Evolutionary conservation across 805 yeast species (phyloP), one percentile per base, ranked within the genome.

Genomic region (Soucietia sequanensis): DNA sequence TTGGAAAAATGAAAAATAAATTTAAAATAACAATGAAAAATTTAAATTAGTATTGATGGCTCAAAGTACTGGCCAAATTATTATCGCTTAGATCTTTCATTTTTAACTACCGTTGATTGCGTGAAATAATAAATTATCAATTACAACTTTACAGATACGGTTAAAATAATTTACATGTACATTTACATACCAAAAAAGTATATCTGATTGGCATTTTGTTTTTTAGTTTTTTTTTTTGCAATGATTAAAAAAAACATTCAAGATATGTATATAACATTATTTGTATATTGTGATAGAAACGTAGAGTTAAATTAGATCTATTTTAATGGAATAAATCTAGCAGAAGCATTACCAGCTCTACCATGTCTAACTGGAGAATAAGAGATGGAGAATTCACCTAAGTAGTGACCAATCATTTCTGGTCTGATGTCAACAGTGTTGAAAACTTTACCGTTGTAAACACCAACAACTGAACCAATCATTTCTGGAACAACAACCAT

Each of bases 281-380:
- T 41, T 38, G 38, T 41, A 36, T 42, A 40, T 38, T 36, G n/a
- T n/a, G n/a, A n/a, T n/a, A n/a, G n/a, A n/a, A 42, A 39, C 31
- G 27, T 31, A 30, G 30, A 47, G 57, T 57, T 30, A 38, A 30
- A 31, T 32, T 26, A 27, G 28, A 47, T 59, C 62, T 68, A 68
- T 58, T 62, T 64, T 60, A 68, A 65, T 71, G 90, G 89, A 65
- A 81, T 80, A 81, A 83, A 83, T 72, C 85, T 73, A 72, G 72
- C 75, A 65, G 72, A 84, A 74, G 74, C 84, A 77, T 77, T 75
- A 82, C 90, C 95, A 62, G 95, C 90, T 80, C 93, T 84, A 84
- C 97, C 97, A 81, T 95, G 99, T 81, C 95, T 88, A 71, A 91
- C 97, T 70, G 99, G 99, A 74, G 95, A 86, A 82, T 93, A 93